Evolutionary conservation across 2,329 filamentous ascomycete species (phyloP).

Genomic region (Aspergillus sp.): DNA sequence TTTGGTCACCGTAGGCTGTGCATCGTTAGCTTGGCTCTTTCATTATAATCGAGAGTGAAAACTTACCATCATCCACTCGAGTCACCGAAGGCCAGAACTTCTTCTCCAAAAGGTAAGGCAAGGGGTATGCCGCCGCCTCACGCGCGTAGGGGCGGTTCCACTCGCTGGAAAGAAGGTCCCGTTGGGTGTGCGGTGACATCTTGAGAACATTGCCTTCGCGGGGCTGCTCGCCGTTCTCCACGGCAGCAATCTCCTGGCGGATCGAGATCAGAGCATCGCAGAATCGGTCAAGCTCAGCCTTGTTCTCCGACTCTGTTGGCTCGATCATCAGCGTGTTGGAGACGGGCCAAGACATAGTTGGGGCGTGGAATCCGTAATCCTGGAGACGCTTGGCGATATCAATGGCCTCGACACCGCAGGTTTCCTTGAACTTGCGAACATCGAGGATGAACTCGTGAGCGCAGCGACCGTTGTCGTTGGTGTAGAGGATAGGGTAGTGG

Average conservation of each 20-base stretch:
- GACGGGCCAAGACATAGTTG: conserved; percentile 96
- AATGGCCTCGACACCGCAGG: conserved; percentile 80
- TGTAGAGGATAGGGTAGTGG: conserved; percentile 90
- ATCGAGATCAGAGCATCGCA: conserved; percentile 86
- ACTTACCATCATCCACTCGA: conserved; percentile 80
- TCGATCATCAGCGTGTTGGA: conserved; percentile 97
- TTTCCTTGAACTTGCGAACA: conserved; percentile 75
- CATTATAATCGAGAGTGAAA: not conserved
- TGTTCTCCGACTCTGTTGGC: conserved; percentile 89
- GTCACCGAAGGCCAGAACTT: conserved; percentile 95
- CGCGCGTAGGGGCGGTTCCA: conserved; percentile 81
- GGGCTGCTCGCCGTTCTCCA: conserved; percentile 75
- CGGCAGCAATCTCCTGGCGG: conserved; percentile 72
- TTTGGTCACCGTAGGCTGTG: conserved; percentile 79
- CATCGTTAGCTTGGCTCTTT: conserved; percentile 17
- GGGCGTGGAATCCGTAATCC: conserved; percentile 95
- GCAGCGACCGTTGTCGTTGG: conserved; percentile 79
- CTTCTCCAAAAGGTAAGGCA: conserved; percentile 81
- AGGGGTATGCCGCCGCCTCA: conserved; percentile 80
- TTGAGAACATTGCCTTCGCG: conserved; percentile 79
- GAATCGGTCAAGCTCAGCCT: conserved; percentile 89
- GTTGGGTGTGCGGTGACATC: conserved; percentile 80
- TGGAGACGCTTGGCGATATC: conserved; percentile 95
- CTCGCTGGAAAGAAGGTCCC: conserved; percentile 68
- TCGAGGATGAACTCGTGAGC: conserved; percentile 98